phyloP scores from a whole-genome alignment of 192 early-diverging fungal species.

The Borealophlyctis nickersoniae region DNA sequence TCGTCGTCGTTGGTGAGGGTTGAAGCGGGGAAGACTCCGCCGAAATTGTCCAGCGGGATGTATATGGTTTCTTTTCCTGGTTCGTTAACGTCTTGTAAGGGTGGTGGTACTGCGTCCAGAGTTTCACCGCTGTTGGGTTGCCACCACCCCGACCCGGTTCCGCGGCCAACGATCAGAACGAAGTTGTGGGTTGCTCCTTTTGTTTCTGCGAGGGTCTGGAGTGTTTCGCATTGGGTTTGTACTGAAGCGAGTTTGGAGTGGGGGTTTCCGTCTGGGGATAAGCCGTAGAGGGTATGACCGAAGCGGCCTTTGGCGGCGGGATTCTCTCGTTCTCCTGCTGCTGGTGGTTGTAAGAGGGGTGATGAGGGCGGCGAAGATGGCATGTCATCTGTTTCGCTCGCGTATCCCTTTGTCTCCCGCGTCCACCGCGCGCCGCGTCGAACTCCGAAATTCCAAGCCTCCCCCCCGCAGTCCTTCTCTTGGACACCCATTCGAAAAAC shows the following conservation, averaged over 20 bases:
- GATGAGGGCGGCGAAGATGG: too few species aligned
- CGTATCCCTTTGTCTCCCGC: too few species aligned
- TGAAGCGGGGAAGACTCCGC: constrained; percentile 28
- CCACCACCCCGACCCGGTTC: constrained; percentile 11
- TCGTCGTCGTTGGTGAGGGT: neutral
- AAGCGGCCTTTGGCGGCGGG: too few species aligned
- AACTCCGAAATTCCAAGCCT: too few species aligned
- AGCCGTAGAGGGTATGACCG: constrained; percentile 15
- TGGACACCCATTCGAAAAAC: too few species aligned
- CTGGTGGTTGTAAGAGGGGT: too few species aligned
- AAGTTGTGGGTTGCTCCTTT: constrained; percentile 1
- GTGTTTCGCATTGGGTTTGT: constrained; percentile 1
- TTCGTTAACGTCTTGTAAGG: neutral
- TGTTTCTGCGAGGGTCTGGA: neutral
- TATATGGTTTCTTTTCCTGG: neutral
- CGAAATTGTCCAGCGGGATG: constrained; percentile 31
- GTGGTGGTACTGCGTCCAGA: neutral
- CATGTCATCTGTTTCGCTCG: too few species aligned
- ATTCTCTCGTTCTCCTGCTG: too few species aligned
- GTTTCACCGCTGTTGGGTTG: constrained; percentile 1
- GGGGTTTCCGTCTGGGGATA: constrained; percentile 12
- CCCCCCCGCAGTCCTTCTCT: too few species aligned
- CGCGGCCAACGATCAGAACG: constrained; percentile 8
- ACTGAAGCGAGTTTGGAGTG: neutral
- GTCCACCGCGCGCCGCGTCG: too few species aligned